These are phyloP conservation scores for Hibiscus mutabilis DNA, from an alignment of 345 rosid species.

Conservation along the genomic window DNA sequence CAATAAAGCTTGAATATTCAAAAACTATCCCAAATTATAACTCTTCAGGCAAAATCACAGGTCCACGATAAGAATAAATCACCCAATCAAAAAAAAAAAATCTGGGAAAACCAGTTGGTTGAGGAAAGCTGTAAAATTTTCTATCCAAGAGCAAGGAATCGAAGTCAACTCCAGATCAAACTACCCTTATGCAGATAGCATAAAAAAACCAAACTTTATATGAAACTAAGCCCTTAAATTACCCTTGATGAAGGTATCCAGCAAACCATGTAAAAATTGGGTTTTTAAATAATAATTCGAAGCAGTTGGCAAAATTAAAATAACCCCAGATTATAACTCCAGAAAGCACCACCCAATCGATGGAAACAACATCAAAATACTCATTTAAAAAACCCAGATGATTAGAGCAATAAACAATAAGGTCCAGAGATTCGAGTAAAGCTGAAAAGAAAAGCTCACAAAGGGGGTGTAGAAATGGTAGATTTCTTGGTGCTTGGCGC, in stretches of 20 bases:
- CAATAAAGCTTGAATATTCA: constrained; percentile 5
- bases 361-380: constrained; percentile 4
- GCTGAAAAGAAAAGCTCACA: constrained; percentile 11
- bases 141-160: background rate
- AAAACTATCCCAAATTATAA: background rate
- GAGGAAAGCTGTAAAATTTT: constrained; percentile 10
- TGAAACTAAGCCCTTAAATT: constrained; percentile 1
- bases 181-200: background rate
- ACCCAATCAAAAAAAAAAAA: constrained; percentile 13
- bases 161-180: constrained; percentile 21
- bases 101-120: too few relatives aligned
- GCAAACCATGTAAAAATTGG: constrained; percentile 9
- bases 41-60: constrained; percentile 12
- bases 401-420: background rate
- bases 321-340: constrained; percentile 14
- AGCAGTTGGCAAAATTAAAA: constrained; percentile 10
- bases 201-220: constrained; percentile 12
- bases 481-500: background rate
- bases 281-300: constrained; percentile 4
- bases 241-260: background rate
- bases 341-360: constrained; percentile 4
- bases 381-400: background rate
- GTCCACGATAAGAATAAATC: constrained; percentile 6
- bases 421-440: background rate
- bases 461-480: constrained; percentile 11